Conservation (phyloP, 1,284 basidiomycete genomes). For the Ceratobasidium sp. region DNA sequence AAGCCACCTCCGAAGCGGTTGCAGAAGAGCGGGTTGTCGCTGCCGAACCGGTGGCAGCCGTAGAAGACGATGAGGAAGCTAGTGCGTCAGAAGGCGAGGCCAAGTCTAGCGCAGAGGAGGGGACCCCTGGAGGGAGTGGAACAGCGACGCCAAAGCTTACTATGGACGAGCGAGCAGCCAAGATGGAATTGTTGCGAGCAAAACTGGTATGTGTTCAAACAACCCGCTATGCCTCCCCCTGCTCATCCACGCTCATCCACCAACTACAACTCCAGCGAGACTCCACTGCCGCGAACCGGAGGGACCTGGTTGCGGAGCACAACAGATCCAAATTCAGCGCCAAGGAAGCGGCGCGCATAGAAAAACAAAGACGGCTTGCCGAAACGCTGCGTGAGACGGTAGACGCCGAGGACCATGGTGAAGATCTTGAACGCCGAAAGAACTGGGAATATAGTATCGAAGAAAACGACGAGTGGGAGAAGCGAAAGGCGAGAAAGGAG, state of each 20-base stretch:
- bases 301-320: slow-evolving; percentile 81
- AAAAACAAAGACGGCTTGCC: slow-evolving; percentile 86
- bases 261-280: slow-evolving; percentile 61
- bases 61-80: neutral
- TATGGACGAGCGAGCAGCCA: slow-evolving; percentile 77
- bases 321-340: slow-evolving; percentile 75
- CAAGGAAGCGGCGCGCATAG: slow-evolving; percentile 78
- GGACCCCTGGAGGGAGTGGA: neutral
- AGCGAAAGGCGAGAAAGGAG: slow-evolving; percentile 76
- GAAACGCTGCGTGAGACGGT: slow-evolving; percentile 86
- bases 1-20: neutral
- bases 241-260: slow-evolving; percentile 24
- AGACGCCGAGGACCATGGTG: slow-evolving; percentile 86
- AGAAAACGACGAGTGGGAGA: slow-evolving; percentile 94
- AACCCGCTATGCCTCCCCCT: slow-evolving; percentile 4
- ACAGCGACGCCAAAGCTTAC: slow-evolving; percentile 51
- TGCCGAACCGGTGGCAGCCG: neutral
- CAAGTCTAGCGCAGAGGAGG: slow-evolving; percentile 3
- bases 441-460: slow-evolving; percentile 95
- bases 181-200: slow-evolving; percentile 74
- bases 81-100: neutral
- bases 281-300: slow-evolving; percentile 80
- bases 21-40: slow-evolving; percentile 5
- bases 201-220: slow-evolving; percentile 67
- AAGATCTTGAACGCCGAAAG: slow-evolving; percentile 72